phyloP scores from a whole-genome alignment of 148 eudicot species.

The Salicornia ramosissima region DNA sequence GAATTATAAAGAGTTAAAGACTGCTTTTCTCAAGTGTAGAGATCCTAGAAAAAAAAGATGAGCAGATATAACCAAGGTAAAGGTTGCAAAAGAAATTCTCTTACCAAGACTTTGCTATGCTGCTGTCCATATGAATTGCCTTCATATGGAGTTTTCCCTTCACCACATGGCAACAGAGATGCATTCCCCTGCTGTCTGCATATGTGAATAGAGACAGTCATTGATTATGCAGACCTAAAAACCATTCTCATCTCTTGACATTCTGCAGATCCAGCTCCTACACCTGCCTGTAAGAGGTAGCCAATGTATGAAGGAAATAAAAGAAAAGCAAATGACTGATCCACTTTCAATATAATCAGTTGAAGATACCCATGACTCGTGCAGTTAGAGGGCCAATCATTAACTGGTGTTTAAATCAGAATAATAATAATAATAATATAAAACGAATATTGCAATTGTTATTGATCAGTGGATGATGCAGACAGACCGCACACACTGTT shows the following conservation, averaged over 20 bases:
- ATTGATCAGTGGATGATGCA: too few relatives aligned
- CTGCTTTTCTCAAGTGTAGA: background rate
- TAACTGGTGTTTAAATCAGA: too few relatives aligned
- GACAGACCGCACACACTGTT: background rate
- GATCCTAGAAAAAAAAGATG: background rate
- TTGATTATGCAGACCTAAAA: background rate
- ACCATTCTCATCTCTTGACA: slow-evolving; percentile 9
- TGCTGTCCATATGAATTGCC: background rate
- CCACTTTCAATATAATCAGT: background rate
- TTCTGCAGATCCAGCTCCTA: slow-evolving; percentile 2
- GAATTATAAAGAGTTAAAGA: too few relatives aligned
- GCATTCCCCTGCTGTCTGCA: background rate
- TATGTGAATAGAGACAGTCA: background rate
- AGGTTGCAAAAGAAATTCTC: background rate
- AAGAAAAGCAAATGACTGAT: background rate
- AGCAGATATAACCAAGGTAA: background rate
- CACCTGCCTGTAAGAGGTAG: slow-evolving; percentile 7
- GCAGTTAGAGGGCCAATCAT: background rate
- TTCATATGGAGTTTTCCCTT: background rate
- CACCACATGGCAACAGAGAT: background rate
- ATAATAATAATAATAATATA: too few relatives aligned
- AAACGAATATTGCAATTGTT: too few relatives aligned
- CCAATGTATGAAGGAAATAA: background rate
- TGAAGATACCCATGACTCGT: background rate
- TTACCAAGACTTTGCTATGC: background rate